Evolutionary conservation across 2,329 filamentous ascomycete species (phyloP).

Genomic region (Didymellaceae sp.): DNA sequence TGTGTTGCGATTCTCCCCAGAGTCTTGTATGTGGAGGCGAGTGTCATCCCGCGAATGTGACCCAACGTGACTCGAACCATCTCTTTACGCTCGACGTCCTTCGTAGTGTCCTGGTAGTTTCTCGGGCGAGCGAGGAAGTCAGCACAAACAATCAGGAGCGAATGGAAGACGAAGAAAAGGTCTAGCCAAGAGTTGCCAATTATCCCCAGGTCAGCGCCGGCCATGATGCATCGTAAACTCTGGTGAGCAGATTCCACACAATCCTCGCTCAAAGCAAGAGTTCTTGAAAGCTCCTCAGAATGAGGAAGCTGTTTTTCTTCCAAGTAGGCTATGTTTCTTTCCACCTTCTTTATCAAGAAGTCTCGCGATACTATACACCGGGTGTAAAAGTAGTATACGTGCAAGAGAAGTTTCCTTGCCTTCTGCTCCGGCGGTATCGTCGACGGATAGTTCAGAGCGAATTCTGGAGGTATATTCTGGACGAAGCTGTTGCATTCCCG

Average conservation of each 20-base stretch:
- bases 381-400: conserved; percentile 33
- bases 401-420: conserved; percentile 25
- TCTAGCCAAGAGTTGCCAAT: conserved; percentile 33
- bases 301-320: conserved; percentile 16
- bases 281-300: conserved; percentile 23
- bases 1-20: conserved; percentile 31
- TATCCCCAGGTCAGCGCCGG: conserved; percentile 21
- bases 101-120: conserved; percentile 23
- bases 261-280: conserved; percentile 30
- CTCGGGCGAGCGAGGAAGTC: conserved; percentile 36
- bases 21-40: conserved; percentile 30
- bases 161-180: conserved; percentile 37
- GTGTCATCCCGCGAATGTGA: conserved; percentile 23
- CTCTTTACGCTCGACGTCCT: conserved; percentile 30
- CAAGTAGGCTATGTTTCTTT: conserved; percentile 25
- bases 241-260: conserved; percentile 36
- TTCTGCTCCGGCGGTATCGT: conserved; percentile 19
- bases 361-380: conserved; percentile 35
- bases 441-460: conserved; percentile 17
- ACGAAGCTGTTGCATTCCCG: conserved; percentile 30
- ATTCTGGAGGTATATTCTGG: conserved; percentile 20
- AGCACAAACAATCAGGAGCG: conserved; percentile 33
- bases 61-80: conserved; percentile 28
- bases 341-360: conserved; percentile 34
- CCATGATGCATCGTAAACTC: conserved; percentile 30